Evolutionary conservation across 257 asterid genomes (phyloP).

Genomic region (Penstemon barbatus): DNA sequence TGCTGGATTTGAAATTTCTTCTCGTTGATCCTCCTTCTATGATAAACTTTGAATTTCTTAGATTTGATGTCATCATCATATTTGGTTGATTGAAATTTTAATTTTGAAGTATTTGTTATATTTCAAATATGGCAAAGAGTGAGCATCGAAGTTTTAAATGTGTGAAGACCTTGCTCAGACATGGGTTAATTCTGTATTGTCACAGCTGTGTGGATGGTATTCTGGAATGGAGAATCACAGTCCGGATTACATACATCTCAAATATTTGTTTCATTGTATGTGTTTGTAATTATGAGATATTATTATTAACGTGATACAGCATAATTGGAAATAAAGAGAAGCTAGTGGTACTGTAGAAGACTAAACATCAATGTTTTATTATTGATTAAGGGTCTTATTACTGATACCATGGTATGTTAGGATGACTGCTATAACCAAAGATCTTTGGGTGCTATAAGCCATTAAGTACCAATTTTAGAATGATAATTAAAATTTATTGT

Average conservation of each 20-base stretch:
- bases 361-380: background rate
- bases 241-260: background rate
- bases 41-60: no score
- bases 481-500: background rate
- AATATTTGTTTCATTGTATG: slow-evolving; percentile 3
- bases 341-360: background rate
- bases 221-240: slow-evolving; percentile 9
- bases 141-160: background rate
- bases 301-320: background rate
- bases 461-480: background rate
- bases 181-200: background rate
- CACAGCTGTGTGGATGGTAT: slow-evolving; percentile 7
- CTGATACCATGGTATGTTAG: background rate
- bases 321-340: background rate
- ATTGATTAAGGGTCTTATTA: slow-evolving; percentile 2
- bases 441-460: slow-evolving; percentile 9
- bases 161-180: slow-evolving; percentile 7
- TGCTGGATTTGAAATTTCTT: no score
- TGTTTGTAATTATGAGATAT: background rate
- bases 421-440: slow-evolving; percentile 2
- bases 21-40: no score
- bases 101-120: background rate
- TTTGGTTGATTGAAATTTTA: background rate
- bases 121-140: slow-evolving; percentile 11
- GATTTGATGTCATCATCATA: no score